Evolutionary conservation across 352 stramenopile genomes (phyloP), one percentile per base, ranked within the genome.

Genomic region (Phytophthora uliginosa): DNA sequence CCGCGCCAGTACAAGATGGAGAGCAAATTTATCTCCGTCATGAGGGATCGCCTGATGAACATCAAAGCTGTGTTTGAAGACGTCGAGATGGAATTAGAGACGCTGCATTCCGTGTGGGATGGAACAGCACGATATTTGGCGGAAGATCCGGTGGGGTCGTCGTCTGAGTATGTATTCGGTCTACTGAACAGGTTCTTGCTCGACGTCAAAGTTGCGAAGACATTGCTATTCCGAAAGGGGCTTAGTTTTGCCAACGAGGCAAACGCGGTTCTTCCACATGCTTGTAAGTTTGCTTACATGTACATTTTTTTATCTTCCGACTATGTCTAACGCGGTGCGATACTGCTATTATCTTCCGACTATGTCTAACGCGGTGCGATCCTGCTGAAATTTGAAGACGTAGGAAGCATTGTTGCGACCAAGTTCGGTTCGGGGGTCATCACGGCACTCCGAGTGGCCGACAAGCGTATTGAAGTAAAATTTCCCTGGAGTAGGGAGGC

Each of bases 151-250:
- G 63, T 61, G 4, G 72, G 67, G 2, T 90, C 83, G 17, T 89
- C 86, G 17, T 94, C 88, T 7, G 85, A 94, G 52, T 94, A 94
- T 57, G 84, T 90, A 0, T 82, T 94, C 15, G 78, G 72, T 8
- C 66, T 95, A 2, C 63, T 95, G 10, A 85, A 95, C 65, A 79
- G 86, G 10, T 94, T 95, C 60, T 64, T 92, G 20, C 60, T 95
- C 13, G 88, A 95, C 57, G 86, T 95, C 28, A 92, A 92, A 62
- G 83, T 94, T 7, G 84, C 84, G 5, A 91, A 91, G 45, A 76
- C 78, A 3, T 56, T 93, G 40, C 74, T 93, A 1, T 87, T 85
- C 22, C 81, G 86, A 4, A 85, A 87, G 34, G 88, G 86, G 0
- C 10, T 94, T 18, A 81, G 55, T 57, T 92, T 93, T 45, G 45